These are phyloP conservation scores for Kwoniella botswanensis DNA, from an alignment of 768 basidiomycete genomes.

Conservation along the genomic window DNA sequence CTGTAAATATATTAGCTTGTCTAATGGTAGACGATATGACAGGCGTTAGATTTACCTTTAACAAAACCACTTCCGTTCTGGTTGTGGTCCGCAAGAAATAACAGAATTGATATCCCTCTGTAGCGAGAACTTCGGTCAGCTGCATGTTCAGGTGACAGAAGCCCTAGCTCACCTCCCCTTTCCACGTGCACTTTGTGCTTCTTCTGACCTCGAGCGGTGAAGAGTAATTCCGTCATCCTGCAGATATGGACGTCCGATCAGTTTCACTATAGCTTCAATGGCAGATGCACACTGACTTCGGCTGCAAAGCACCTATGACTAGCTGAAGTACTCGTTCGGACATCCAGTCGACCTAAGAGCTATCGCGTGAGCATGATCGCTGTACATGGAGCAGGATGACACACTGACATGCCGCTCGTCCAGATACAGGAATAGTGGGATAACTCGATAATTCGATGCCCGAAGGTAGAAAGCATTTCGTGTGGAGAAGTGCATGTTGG, in stretches of 20 bases:
- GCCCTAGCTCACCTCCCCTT: slow-evolving; percentile 69
- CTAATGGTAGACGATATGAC: too few relatives aligned
- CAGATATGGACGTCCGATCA: neutral
- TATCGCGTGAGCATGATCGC: neutral
- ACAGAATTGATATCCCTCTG: slow-evolving; percentile 87
- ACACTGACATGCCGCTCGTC: slow-evolving; percentile 75
- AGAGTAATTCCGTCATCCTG: slow-evolving; percentile 52
- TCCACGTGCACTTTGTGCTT: slow-evolving; percentile 79
- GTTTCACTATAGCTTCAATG: too few relatives aligned
- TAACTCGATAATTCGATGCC: slow-evolving; percentile 70
- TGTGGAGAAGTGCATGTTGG: slow-evolving; percentile 68
- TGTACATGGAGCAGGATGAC: neutral
- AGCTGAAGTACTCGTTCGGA: slow-evolving; percentile 77
- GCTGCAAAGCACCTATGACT: slow-evolving; percentile 77
- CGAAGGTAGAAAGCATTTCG: slow-evolving; percentile 84
- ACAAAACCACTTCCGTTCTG: slow-evolving; percentile 72
- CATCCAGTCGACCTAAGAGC: slow-evolving; percentile 73
- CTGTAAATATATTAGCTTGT: slow-evolving; percentile 10
- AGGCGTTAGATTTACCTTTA: slow-evolving; percentile 67
- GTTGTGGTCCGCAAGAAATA: slow-evolving; percentile 86
- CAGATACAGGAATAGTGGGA: slow-evolving; percentile 87
- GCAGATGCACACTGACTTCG: slow-evolving; percentile 62
- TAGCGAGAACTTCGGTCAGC: slow-evolving; percentile 13
- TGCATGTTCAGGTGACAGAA: neutral
- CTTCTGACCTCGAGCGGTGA: slow-evolving; percentile 59